Base-by-base conservation (phyloP, 306 rosid genomes). In the Trifolium repens region DNA sequence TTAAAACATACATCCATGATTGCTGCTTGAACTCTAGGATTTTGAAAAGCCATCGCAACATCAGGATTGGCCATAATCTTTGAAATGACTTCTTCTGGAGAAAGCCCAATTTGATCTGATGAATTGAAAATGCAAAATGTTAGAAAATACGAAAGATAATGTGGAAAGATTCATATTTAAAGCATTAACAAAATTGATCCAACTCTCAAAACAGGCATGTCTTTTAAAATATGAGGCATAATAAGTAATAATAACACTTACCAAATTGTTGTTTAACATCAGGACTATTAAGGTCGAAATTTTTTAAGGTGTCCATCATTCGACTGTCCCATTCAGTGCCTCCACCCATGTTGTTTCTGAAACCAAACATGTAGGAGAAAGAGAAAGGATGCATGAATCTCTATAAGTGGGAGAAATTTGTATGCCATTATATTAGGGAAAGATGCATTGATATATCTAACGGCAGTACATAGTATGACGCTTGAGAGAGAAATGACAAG, bases 181-280 rank as follows among this genome's bases (percentile, higher is more conserved):
- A 47, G 62, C 69, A 69, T 62, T 73, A 63, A 55, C 19, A 43
- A 27, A 27, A 59, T 53, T 52, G 71, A 72, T 43, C 80, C 80
- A 59, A 65, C 66, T 77, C 64, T 67, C 62, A 30, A 16, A 68
- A 30, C 69, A 58, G 44, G 44, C 22, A 32, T 19, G 47, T 42
- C 44, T 60, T 39, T 74, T 37, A 73, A 50, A 55, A 40, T 10
- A 14, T 15, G 69, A 65, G 71, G 43, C 65, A 66, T 15, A 64
- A 54, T 22, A 65, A 39, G 66, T 10, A 65, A 55, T 22, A 65
- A 39, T 0, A 17, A 66, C 62, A 77, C 93, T 76, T 83, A 92
- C 99, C 99, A 79, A 96, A 96, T 83, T 96, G 99, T 75, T 92
- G 98, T 86, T 96, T 96, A 73, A 96, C 91, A 54, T 90, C 97